These are phyloP conservation scores for Citrus glauca DNA, from an alignment of 345 rosid genomes.

Conservation along the genomic window DNA sequence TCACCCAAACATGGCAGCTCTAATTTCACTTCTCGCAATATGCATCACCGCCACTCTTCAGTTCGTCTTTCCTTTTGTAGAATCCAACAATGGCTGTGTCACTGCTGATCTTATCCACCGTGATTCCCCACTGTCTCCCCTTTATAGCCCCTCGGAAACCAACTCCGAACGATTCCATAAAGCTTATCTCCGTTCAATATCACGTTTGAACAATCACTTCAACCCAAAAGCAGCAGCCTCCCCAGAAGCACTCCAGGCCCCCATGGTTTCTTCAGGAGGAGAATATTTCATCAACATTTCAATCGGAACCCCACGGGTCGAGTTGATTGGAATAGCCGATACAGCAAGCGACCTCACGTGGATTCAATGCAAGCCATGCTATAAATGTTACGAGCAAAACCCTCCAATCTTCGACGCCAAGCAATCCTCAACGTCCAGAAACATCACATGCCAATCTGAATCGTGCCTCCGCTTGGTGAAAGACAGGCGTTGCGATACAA, in stretches of 20 bases:
- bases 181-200: conserved; percentile 44
- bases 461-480: conserved; percentile 22
- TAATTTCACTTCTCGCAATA: neutral
- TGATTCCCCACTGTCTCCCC: conserved; percentile 55
- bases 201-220: conserved; percentile 32
- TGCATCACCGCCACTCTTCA: neutral
- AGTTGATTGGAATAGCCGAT: conserved; percentile 44
- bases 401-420: conserved; percentile 43
- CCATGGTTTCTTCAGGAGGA: conserved; percentile 32
- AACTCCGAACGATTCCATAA: conserved; percentile 30
- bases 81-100: conserved; percentile 15
- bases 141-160: conserved; percentile 34
- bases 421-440: conserved; percentile 39
- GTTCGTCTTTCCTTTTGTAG: neutral
- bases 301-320: conserved; percentile 48
- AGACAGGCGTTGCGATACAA: conserved; percentile 17
- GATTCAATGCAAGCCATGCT: conserved; percentile 65
- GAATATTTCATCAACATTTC: conserved; percentile 54
- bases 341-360: conserved; percentile 64
- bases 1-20: no score
- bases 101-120: conserved; percentile 44
- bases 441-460: conserved; percentile 30
- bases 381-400: conserved; percentile 43
- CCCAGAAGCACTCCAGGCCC: conserved; percentile 29
- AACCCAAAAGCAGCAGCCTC: neutral